Conservation (phyloP, 2,329 filamentous ascomycete species). For the Rhinocladiella mackenziei region DNA sequence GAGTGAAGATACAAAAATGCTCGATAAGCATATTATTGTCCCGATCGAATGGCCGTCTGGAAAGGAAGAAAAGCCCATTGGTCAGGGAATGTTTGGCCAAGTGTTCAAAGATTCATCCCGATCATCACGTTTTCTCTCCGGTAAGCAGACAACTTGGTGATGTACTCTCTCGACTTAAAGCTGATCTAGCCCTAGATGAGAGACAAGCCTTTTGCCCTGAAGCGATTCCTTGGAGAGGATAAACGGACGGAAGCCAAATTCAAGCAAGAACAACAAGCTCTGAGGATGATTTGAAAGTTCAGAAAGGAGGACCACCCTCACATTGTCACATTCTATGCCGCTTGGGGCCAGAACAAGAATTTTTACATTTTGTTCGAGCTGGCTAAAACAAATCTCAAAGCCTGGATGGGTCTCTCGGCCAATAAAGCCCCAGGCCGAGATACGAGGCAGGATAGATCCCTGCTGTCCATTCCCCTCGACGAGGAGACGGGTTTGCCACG, state of each 20-base stretch:
- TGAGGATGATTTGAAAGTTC: conserved; percentile 11
- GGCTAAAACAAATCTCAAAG: conserved; percentile 28
- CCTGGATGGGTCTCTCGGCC: background rate
- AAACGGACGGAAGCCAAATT: background rate
- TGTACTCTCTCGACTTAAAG: background rate
- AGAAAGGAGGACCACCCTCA: conserved; percentile 20
- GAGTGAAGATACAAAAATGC: background rate
- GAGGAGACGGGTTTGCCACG: background rate
- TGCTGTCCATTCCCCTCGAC: background rate
- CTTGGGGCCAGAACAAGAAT: conserved; percentile 20
- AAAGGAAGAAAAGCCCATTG: background rate
- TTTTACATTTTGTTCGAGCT: conserved; percentile 32
- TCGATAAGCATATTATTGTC: background rate
- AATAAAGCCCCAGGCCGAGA: background rate
- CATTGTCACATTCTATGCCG: conserved; percentile 28
- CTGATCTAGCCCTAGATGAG: background rate
- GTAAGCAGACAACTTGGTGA: background rate
- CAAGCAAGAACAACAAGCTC: background rate
- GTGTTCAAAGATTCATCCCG: background rate
- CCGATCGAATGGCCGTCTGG: too few species aligned
- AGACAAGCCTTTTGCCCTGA: background rate
- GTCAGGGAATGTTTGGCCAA: background rate
- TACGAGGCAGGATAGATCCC: background rate
- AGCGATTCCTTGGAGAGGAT: background rate
- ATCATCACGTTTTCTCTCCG: background rate